Evolutionary conservation across 345 rosid genomes (phyloP), one percentile per base, ranked within the genome.

Genomic region (Pseudoturritis turrita): DNA sequence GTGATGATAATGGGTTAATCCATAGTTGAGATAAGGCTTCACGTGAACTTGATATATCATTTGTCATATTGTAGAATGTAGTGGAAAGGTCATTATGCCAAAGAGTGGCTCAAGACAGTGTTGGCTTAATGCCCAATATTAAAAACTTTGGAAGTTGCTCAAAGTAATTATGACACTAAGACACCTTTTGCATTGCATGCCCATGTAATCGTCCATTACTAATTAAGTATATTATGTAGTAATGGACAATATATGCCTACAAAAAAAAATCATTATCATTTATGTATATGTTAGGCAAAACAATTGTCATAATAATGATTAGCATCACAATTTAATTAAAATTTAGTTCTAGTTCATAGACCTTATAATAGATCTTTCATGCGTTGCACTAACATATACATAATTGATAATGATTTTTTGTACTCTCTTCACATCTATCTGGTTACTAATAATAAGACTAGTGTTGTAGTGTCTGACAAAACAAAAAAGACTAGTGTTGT

Each of bases 51-150:
- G 10, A 59, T 59, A 74, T 68, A 67, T 51, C 5, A 40, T 62
- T 69, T 75, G 70, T 44, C 53, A 53, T 25, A 13, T 41, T 53
- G 15, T 57, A 47, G 25, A 36, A 40, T 13, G 60, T 66, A 69
- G 75, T 76, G 79, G 79, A 55, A 56, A 55, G 22, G 67, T 76
- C 71, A 76, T 76, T 11, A 76, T 76, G 71, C 65, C 29, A 55
- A 70, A 76, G 79, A 76, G 79, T 70, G 79, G 79, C 79, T 76
- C 76, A 63, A 76, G 79, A 70, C 61, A 63, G 75, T 70, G 71
- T 10, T 63, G 31, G 4, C 45, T 17, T 43, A 52, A 12, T 72
- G 56, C 39, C 31, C 36, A 11, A 28, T 65, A 29, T 44, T 25
- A 62, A 13, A 53, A 29, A 31, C 10, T 39, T 29, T 44, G 10